phyloP scores from a whole-genome alignment of 2,329 filamentous ascomycete genomes.

The Claviceps sp. region DNA sequence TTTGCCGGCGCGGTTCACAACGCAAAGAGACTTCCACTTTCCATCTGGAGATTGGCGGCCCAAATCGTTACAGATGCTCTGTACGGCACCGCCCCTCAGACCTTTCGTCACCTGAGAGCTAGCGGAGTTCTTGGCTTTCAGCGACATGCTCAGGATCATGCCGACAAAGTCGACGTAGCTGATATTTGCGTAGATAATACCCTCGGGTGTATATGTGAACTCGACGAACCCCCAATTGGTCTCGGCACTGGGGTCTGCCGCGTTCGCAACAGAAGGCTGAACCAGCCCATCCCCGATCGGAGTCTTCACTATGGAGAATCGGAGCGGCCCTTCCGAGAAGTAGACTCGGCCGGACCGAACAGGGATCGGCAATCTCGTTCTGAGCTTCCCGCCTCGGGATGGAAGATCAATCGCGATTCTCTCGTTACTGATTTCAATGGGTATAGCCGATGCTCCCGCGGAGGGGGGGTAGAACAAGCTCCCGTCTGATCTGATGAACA shows the following conservation, averaged over 20 bases:
- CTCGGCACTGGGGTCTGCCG: conserved; percentile 26
- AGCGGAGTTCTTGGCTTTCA: conserved; percentile 23
- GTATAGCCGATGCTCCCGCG: conserved; percentile 19
- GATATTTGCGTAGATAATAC: conserved; percentile 32
- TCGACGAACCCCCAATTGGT: conserved; percentile 38
- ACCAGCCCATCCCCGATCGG: conserved; percentile 25
- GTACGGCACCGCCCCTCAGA: conserved; percentile 21
- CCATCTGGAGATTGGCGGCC: conserved; percentile 25
- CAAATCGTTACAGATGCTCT: conserved; percentile 27
- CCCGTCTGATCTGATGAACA: conserved; percentile 29
- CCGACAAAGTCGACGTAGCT: conserved; percentile 39
- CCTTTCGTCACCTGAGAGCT: conserved; percentile 26
- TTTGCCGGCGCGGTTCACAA: conserved; percentile 20
- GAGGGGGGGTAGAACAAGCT: conserved; percentile 26
- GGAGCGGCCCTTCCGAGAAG: conserved; percentile 28
- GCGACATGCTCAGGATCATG: conserved; percentile 34
- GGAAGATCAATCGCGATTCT: conserved; percentile 29
- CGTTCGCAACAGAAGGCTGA: conserved; percentile 32
- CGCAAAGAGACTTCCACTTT: conserved; percentile 32
- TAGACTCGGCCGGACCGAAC: conserved; percentile 30
- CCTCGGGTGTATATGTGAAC: conserved; percentile 27
- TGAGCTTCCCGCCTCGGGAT: conserved; percentile 21
- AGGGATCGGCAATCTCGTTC: conserved; percentile 26
- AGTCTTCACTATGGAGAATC: conserved; percentile 27
- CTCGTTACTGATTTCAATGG: conserved; percentile 23